Evolutionary conservation across 306 rosid species (phyloP).

Genomic region (Lotus japonicus): DNA sequence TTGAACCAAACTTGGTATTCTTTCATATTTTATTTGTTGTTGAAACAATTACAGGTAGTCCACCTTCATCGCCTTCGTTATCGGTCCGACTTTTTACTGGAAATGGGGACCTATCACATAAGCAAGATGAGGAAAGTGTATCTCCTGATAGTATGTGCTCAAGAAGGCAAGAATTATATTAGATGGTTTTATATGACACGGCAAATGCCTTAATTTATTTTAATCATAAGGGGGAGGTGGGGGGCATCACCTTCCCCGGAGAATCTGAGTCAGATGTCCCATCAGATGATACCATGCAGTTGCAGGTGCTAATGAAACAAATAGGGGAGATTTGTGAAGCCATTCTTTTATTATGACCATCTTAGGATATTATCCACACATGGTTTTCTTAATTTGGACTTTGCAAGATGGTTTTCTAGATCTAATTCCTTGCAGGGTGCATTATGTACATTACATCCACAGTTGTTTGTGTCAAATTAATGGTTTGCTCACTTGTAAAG

Average conservation of each 20-base stretch:
- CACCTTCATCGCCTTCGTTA: slow-evolving; percentile 54
- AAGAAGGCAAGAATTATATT: slow-evolving; percentile 50
- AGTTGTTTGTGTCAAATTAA: slow-evolving; percentile 11
- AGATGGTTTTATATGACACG: slow-evolving; percentile 27
- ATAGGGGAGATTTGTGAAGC: not conserved
- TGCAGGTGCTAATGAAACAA: not conserved
- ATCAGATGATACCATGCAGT: slow-evolving; percentile 5
- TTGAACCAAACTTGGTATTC: not conserved
- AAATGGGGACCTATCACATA: slow-evolving; percentile 45
- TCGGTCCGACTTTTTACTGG: slow-evolving; percentile 52
- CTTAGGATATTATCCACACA: not conserved
- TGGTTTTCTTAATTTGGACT: slow-evolving; percentile 4
- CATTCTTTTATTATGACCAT: slow-evolving; percentile 10
- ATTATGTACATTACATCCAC: slow-evolving; percentile 12
- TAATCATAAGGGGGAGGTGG: not conserved
- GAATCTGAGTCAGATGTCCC: slow-evolving; percentile 15
- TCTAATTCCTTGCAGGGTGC: slow-evolving; percentile 9
- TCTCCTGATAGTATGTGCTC: slow-evolving; percentile 36
- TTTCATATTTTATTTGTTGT: slow-evolving; percentile 7
- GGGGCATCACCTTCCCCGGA: not conserved
- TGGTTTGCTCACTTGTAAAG: slow-evolving; percentile 12
- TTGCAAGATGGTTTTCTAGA: slow-evolving; percentile 27
- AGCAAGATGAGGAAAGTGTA: slow-evolving; percentile 49
- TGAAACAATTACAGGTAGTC: slow-evolving; percentile 36
- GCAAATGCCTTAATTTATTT: slow-evolving; percentile 1